Percentiles rank a stretch among this genome's conserved stretches.
phyloP scores from a whole-genome alignment of 805 yeast species.

The Kodamaea neixiangensis region DNA sequence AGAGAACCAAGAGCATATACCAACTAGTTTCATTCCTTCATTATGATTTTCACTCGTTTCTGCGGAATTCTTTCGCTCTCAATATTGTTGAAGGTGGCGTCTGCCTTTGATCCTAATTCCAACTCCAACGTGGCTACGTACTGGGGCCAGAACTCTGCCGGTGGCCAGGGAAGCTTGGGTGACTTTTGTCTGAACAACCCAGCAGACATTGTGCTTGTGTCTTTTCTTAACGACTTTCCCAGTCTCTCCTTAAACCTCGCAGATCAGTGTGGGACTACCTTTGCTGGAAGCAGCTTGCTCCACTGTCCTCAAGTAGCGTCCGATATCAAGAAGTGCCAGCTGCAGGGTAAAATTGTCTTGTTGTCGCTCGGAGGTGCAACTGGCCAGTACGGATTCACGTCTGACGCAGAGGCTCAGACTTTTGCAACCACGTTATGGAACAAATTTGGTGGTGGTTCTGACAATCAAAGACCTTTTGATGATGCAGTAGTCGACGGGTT shows the following conservation, averaged over 20 bases:
- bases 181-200: slow-evolving; percentile 13
- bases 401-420: slow-evolving; percentile 54
- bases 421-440: slow-evolving; percentile 50
- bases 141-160: slow-evolving; percentile 84
- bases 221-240: slow-evolving; percentile 12
- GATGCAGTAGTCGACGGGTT: slow-evolving; percentile 34
- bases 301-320: slow-evolving; percentile 38
- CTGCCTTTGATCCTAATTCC: slow-evolving; percentile 35
- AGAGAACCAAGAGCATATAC: background rate
- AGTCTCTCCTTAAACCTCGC: slow-evolving; percentile 50
- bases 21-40: slow-evolving; percentile 7
- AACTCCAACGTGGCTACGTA: slow-evolving; percentile 70
- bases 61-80: background rate
- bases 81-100: background rate
- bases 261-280: slow-evolving; percentile 42
- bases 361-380: slow-evolving; percentile 77
- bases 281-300: slow-evolving; percentile 17
- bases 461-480: slow-evolving; percentile 12
- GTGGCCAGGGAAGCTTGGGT: slow-evolving; percentile 32
- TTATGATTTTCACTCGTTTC: slow-evolving; percentile 6
- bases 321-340: slow-evolving; percentile 75
- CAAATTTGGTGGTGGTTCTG: slow-evolving; percentile 38
- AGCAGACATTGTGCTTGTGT: slow-evolving; percentile 10
- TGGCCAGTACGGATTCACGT: slow-evolving; percentile 55
- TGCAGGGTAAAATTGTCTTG: slow-evolving; percentile 69